Conservation (phyloP, 139 green algal genomes). For the Microglena sp. region DNA sequence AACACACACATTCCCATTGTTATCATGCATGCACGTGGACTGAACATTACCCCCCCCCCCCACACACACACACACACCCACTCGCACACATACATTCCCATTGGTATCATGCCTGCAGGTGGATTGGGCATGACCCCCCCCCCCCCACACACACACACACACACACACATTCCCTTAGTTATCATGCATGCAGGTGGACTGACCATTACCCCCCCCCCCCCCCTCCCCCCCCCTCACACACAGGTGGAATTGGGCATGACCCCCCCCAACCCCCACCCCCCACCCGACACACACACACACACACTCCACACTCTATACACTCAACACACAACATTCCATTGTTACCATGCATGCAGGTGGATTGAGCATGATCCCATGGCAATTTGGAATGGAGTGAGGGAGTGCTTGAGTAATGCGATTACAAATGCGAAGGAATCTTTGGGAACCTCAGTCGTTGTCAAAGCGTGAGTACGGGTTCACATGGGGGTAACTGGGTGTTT, state of each 20-base stretch:
- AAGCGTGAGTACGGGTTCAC: no score
- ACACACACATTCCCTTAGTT: not conserved
- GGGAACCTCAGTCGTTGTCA: not conserved
- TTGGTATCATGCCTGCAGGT: conserved; percentile 41
- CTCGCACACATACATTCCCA: no score
- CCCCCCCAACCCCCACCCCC: no score
- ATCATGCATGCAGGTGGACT: not conserved
- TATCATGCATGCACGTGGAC: no score
- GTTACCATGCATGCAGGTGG: conserved; percentile 55
- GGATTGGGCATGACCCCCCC: conserved; percentile 92
- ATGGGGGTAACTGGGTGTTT: conserved; percentile 21
- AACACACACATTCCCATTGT: no score
- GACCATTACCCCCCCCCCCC: not conserved
- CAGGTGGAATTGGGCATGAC: no score
- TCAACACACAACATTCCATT: no score
- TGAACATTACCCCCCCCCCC: no score
- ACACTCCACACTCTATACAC: no score
- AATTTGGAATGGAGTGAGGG: conserved; percentile 59
- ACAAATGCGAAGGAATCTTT: not conserved
- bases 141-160: not conserved
- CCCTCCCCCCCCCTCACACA: no score
- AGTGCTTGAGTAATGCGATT: conserved; percentile 48
- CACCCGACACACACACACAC: no score
- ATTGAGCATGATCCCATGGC: conserved; percentile 84
- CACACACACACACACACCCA: no score